Percentiles rank a stretch among this genome's conserved stretches.
These are phyloP conservation scores for Diaporthe ampelina DNA, from an alignment of 2,329 filamentous ascomycete genomes.

Conservation along the genomic window DNA sequence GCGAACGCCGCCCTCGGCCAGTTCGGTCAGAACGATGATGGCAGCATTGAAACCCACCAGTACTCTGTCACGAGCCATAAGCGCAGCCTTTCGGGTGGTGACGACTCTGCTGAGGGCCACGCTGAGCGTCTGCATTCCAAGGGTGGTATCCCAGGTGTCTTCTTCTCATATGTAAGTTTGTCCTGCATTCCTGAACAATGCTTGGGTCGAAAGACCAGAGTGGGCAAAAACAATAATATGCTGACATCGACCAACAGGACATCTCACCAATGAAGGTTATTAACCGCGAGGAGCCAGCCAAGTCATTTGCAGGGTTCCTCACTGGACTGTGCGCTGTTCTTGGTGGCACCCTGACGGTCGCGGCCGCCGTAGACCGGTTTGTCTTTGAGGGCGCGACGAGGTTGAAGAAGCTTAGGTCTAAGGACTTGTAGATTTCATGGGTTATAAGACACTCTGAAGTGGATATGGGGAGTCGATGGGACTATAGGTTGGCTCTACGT, in stretches of 20 bases:
- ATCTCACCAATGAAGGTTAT: constrained; percentile 99
- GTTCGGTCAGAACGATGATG: constrained; percentile 76
- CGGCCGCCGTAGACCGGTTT: constrained; percentile 90
- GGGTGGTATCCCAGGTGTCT: constrained; percentile 95
- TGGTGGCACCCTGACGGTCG: constrained; percentile 94
- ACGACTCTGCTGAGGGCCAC: constrained; percentile 88
- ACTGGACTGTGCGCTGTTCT: constrained; percentile 95
- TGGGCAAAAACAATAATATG: constrained; percentile 17
- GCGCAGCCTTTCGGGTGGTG: constrained; percentile 85
- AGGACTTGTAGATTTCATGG: constrained; percentile 62
- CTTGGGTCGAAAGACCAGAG: not conserved
- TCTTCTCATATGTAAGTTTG: constrained; percentile 92
- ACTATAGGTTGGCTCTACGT: constrained; percentile 12
- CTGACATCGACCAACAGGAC: constrained; percentile 69
- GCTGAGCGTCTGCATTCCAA: constrained; percentile 90
- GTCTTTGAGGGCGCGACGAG: constrained; percentile 89
- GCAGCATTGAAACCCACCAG: constrained; percentile 96
- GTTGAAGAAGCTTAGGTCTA: constrained; percentile 86
- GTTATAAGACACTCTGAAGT: not conserved
- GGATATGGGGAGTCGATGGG: not conserved
- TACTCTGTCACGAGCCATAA: constrained; percentile 98
- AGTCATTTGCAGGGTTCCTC: constrained; percentile 92
- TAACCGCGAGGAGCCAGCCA: constrained; percentile 91
- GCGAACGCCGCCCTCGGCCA: constrained; percentile 75
- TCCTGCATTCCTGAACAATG: not conserved